Base-by-base conservation (phyloP, 2,329 filamentous ascomycete species). In the Cyclaneusma minus region DNA sequence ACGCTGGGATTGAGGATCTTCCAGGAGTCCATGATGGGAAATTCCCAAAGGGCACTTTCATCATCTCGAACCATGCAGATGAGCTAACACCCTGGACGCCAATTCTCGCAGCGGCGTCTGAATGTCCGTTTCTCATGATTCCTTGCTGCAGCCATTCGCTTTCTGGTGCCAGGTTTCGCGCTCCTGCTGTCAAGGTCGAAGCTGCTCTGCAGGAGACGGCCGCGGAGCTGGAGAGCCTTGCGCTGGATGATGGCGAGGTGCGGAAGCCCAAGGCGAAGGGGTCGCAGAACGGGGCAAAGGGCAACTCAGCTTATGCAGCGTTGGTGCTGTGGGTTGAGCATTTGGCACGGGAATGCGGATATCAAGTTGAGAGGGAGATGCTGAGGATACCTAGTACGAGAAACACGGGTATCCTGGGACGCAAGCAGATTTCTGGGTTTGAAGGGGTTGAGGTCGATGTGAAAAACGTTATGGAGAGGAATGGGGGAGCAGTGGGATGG, bases 51-150 rank as follows among this genome's bases (percentile, higher is more conserved):
- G 70, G 71, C 15, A 91, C 83, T 0, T 98, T 98, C 50, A 83
- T 98, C 41, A 78, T 98, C 35, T 92, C 84, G 25, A 98, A 98
- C 45, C 89, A 98, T 49, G 87, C 87, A 7, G 89, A 98, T 47
- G 85, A 98, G 53, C 64, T 98, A 9, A 98, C 89, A 0, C 71
- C 82, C 1, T 98, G 89, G 89, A 95, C 89, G 0, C 89, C 89
- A 0, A 64, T 95, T 11, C 67, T 98, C 21, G 85, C 82, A 1
- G 68, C 70, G 5, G 56, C 83, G 2, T 84, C 77, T 0, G 55
- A 67, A 3, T 78, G 77, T 7, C 78, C 84, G 0, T 98, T 94
- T 50, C 70, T 98, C 34, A 79, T 81, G 39, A 93, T 98, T 22
- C 89, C 89, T 2, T 98, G 89, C 56, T 98, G 89, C 55, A 92